Conservation (phyloP, 345 rosid genomes). For the Durio zibethinus region DNA sequence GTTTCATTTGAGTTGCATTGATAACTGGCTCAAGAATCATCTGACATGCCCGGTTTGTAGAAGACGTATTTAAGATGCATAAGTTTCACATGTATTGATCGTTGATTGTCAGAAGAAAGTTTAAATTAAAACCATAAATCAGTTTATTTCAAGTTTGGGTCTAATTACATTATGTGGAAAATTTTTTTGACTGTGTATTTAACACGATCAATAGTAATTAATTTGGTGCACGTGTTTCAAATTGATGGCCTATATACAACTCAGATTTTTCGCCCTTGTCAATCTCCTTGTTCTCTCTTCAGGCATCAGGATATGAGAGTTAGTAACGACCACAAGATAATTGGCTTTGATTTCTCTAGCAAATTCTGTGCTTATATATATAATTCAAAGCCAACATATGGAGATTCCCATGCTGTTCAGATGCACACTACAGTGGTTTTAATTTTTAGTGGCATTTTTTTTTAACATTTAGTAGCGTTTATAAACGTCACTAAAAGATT, state of each 20-base stretch:
- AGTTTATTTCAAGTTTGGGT: neutral
- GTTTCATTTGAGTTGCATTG: slow-evolving; percentile 19
- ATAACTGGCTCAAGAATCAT: slow-evolving; percentile 8
- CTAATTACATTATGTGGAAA: neutral
- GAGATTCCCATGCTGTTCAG: too few relatives aligned
- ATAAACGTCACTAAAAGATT: too few relatives aligned
- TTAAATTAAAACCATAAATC: neutral
- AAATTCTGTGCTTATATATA: too few relatives aligned
- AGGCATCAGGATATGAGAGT: neutral
- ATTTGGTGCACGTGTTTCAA: neutral
- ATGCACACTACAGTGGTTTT: too few relatives aligned
- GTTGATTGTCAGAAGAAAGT: neutral
- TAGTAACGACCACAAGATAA: too few relatives aligned
- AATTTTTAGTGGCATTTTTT: too few relatives aligned
- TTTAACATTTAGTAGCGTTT: too few relatives aligned
- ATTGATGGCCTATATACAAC: neutral
- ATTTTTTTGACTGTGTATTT: neutral
- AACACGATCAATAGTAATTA: too few relatives aligned
- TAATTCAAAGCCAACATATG: too few relatives aligned
- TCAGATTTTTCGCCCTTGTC: neutral
- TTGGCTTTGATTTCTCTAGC: too few relatives aligned
- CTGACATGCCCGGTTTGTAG: slow-evolving; percentile 16
- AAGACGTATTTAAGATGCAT: neutral
- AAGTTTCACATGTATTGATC: neutral
- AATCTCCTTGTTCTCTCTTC: neutral